phyloP scores from a whole-genome alignment of 768 basidiomycete genomes.

The Lactarius indigo region DNA sequence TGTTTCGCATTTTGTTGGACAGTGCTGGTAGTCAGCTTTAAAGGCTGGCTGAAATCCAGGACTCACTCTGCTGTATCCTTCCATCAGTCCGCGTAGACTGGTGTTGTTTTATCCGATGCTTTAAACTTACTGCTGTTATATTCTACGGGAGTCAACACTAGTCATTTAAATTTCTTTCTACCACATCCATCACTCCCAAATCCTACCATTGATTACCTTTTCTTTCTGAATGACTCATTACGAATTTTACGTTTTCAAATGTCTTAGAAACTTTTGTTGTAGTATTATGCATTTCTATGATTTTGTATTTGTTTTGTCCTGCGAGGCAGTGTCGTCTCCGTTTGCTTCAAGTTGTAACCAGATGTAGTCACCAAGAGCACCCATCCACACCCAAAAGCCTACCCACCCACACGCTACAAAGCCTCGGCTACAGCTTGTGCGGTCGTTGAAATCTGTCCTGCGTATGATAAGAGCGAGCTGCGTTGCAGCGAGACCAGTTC shows the following conservation, averaged over 20 bases:
- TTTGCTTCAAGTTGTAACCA: conserved; percentile 22
- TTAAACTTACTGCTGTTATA: neutral
- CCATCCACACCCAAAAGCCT: conserved; percentile 86
- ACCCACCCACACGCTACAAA: conserved; percentile 87
- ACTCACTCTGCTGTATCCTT: conserved; percentile 32
- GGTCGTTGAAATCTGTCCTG: conserved; percentile 68
- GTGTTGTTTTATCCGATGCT: neutral
- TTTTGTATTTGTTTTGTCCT: neutral
- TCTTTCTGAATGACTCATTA: neutral
- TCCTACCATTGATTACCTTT: neutral
- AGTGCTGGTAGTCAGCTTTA: conserved; percentile 68
- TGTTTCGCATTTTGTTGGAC: conserved; percentile 87
- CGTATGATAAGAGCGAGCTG: conserved; percentile 78
- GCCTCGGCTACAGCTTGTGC: conserved; percentile 84
- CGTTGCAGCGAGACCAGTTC: conserved; percentile 63
- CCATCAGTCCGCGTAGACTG: conserved; percentile 35
- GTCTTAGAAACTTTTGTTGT: conserved; percentile 6
- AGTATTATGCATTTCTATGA: conserved; percentile 6
- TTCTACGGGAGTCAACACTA: neutral
- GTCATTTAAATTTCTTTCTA: neutral
- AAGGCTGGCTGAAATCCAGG: conserved; percentile 70
- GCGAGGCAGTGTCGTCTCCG: neutral
- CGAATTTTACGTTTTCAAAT: neutral
- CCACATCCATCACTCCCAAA: neutral
- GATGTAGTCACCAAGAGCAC: conserved; percentile 67